Percentiles rank a stretch among this genome's conserved stretches.
Evolutionary conservation across 495 filamentous ascomycete species (phyloP).

Genomic region (Talaromyces liani): DNA sequence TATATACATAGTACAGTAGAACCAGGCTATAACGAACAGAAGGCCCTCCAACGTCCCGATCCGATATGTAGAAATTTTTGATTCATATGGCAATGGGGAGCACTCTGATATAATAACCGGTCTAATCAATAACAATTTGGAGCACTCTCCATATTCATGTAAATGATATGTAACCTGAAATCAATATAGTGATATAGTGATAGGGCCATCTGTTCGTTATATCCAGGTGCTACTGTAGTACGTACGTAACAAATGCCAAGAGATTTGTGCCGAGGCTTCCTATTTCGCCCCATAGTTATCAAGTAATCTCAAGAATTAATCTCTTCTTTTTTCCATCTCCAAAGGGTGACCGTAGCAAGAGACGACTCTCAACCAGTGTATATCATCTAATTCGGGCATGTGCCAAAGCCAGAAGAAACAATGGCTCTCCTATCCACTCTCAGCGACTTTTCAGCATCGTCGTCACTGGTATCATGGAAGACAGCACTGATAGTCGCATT

Average conservation of each 20-base stretch:
- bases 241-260: not conserved
- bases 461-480: constrained; percentile 40
- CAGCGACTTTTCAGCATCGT: constrained; percentile 7
- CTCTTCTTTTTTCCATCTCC: not conserved
- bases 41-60: too few relatives aligned
- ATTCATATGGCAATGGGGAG: too few relatives aligned
- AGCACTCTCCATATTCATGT: too few relatives aligned
- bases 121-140: too few relatives aligned
- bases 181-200: too few relatives aligned
- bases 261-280: not conserved
- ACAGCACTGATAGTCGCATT: constrained; percentile 42
- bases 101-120: too few relatives aligned
- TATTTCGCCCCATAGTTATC: not conserved
- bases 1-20: too few relatives aligned
- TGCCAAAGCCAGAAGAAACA: not conserved
- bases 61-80: too few relatives aligned
- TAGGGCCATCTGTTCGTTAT: too few relatives aligned
- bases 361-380: not conserved
- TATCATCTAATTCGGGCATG: not conserved
- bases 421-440: constrained; percentile 6
- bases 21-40: too few relatives aligned
- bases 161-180: too few relatives aligned
- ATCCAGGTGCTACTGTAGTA: too few relatives aligned
- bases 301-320: not conserved
- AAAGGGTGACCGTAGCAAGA: not conserved